Evolutionary conservation across 2,329 filamentous ascomycete genomes (phyloP), one percentile per base, ranked within the genome.

Genomic region (Tolypocladium inflatum): DNA sequence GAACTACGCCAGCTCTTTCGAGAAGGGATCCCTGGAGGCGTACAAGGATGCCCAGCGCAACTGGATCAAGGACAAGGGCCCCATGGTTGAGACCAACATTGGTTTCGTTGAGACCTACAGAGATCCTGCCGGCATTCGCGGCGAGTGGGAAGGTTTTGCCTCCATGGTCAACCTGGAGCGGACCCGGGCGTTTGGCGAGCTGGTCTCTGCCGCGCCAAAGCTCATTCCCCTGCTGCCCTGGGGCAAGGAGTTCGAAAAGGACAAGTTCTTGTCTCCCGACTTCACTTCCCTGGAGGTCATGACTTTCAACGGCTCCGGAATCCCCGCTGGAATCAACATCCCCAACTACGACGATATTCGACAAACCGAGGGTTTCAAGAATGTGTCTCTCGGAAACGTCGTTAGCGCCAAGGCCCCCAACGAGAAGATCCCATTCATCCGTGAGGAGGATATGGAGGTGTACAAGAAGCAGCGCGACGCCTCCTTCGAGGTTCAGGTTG

Each of bases 271-370:
- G 41, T 93, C 90, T 56, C 94, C 94, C 0, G 94, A 99, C 71
- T 99, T 99, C 69, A 97, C 94, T 0, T 94, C 89, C 11, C 80
- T 97, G 2, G 94, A 99, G 71, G 91, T 97, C 3, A 74, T 97
- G 60, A 91, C 88, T 1, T 97, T 97, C 65, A 73, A 71, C 58
- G 73, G 78, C 55, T 86, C 79, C 59, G 87, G 83, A 58, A 89
- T 88, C 57, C 85, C 85, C 11, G 84, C 84, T 30, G 85, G 86
- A 33, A 87, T 87, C 67, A 87, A 87, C 65, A 85, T 87, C 60
- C 83, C 82, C 57, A 88, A 88, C 72, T 89, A 89, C 65, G 88
- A 90, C 64, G 84, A 87, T 61, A 91, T 94, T 60, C 82, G 90
- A 61, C 90, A 95, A 68, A 87, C 83, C 6, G 85, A 91, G 60